Evolutionary conservation across 805 yeast species (phyloP), one percentile per base, ranked within the genome.

Genomic region (Wickerhamiella shivajii): DNA sequence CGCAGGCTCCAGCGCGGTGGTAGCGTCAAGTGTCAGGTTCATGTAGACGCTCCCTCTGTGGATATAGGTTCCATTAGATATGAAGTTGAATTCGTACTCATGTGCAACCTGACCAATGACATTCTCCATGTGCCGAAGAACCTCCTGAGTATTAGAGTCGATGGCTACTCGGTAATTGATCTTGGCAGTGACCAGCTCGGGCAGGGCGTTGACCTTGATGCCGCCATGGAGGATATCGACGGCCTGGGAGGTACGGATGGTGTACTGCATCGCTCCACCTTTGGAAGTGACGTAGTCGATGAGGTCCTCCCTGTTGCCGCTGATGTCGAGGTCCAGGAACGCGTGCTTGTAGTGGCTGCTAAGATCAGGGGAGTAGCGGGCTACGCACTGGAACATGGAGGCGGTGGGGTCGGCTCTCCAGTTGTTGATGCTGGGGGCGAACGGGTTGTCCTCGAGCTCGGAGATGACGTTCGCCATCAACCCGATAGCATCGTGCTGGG

Each of bases 401-500:
- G 53, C 42, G 7, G 69, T 54, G 23, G 78, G 52, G 9, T 56
- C 41, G 1, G 74, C 60, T 13, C 56, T 49, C 18, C 27, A 25
- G 14, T 31, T n/a, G n/a, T 25, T 11, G 21, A 25, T 31, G 6
- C 24, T 16, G 15, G 34, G 34, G 10, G 10, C 27, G 45, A 59
- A 74, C 6, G 71, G 74, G 39, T 67, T 63, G 7, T 55, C 52
- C 51, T 83, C 93, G 25, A 80, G 57, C 12, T 51, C 43, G 7
- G 59, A 52, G 8, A 74, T 60, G 36, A 79, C 57, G 37, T 75
- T 71, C 2, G 81, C 62, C 33, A 74, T 59, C 23, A 80, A 65
- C 9, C 90, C 93, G 54, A 81, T 77, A 2, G 77, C 66, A 4
- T 92, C 78, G 48, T 80, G 90, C 29, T 69, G 75, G 2, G 85